These are phyloP conservation scores for Venturia effusa DNA, from an alignment of 2,329 filamentous ascomycete genomes.

Conservation along the genomic window DNA sequence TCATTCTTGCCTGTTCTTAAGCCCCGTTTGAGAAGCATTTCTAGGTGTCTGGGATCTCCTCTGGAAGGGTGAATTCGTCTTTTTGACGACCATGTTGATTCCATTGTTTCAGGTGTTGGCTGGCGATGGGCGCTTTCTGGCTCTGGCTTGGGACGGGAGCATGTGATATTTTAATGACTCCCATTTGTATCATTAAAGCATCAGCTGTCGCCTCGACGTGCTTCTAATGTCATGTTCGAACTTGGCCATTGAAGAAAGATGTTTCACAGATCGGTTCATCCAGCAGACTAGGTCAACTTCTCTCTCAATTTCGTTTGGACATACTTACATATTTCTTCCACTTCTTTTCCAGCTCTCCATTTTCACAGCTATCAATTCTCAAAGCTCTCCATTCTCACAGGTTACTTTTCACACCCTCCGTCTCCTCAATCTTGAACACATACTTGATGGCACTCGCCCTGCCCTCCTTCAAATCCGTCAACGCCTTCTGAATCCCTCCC, in stretches of 20 bases:
- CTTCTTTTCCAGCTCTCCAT: too few relatives aligned
- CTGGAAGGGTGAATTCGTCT: background rate
- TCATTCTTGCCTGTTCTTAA: background rate
- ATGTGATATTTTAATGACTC: background rate
- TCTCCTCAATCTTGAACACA: conserved; percentile 46
- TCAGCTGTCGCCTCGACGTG: background rate
- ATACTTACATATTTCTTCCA: too few relatives aligned
- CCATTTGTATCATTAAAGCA: background rate
- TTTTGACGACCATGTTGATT: background rate
- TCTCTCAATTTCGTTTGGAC: too few relatives aligned
- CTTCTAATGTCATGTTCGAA: background rate
- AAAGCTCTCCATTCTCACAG: too few relatives aligned
- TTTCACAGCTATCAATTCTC: too few relatives aligned
- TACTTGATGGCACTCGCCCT: conserved; percentile 55
- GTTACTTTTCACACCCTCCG: conserved; percentile 17
- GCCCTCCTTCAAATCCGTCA: conserved; percentile 47
- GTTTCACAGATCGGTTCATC: too few relatives aligned
- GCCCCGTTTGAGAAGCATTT: background rate
- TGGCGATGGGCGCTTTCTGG: background rate
- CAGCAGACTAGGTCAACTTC: too few relatives aligned
- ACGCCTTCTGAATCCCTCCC: conserved; percentile 39
- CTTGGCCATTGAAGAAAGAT: too few relatives aligned
- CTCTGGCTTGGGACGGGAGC: background rate
- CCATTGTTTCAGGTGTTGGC: background rate
- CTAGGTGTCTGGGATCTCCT: background rate